These are phyloP conservation scores for Ogataea pilisensis DNA, from an alignment of 805 yeast species.

Conservation along the genomic window DNA sequence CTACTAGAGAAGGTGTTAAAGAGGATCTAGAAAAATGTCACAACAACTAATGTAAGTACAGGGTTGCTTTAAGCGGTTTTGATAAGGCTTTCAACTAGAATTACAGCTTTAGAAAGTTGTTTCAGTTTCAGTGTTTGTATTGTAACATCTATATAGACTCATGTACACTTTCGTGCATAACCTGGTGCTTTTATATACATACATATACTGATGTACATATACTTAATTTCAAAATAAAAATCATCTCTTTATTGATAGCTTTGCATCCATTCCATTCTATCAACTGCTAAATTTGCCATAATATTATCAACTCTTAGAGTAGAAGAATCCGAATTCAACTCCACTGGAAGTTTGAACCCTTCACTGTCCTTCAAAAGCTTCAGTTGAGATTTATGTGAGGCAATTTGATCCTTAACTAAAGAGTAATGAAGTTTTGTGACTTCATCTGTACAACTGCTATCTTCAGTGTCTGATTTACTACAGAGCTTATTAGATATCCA, in stretches of 20 bases:
- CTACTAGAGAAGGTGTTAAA: constrained; percentile 48
- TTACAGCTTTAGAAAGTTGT: too few relatives aligned
- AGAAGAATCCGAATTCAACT: background rate
- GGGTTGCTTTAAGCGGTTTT: constrained; percentile 58
- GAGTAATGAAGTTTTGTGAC: constrained; percentile 25
- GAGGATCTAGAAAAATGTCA: constrained; percentile 53
- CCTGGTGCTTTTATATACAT: too few relatives aligned
- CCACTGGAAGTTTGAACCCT: constrained; percentile 1
- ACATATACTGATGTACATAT: too few relatives aligned
- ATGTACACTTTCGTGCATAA: too few relatives aligned
- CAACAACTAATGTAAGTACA: constrained; percentile 55
- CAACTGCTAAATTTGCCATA: constrained; percentile 3
- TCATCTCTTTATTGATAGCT: too few relatives aligned
- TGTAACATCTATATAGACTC: too few relatives aligned
- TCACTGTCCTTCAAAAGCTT: constrained; percentile 25
- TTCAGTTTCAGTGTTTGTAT: too few relatives aligned
- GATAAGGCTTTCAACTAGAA: constrained; percentile 44
- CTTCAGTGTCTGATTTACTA: constrained; percentile 17
- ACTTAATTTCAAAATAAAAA: too few relatives aligned
- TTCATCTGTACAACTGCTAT: constrained; percentile 27
- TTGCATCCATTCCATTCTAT: constrained; percentile 1
- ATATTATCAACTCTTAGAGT: constrained; percentile 7
- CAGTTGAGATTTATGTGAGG: constrained; percentile 17
- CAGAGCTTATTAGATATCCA: constrained; percentile 27
- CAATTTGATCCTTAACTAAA: constrained; percentile 26